phyloP scores from a whole-genome alignment of 2,329 filamentous ascomycete species.

The Nannizziopsis arthrosporioides region DNA sequence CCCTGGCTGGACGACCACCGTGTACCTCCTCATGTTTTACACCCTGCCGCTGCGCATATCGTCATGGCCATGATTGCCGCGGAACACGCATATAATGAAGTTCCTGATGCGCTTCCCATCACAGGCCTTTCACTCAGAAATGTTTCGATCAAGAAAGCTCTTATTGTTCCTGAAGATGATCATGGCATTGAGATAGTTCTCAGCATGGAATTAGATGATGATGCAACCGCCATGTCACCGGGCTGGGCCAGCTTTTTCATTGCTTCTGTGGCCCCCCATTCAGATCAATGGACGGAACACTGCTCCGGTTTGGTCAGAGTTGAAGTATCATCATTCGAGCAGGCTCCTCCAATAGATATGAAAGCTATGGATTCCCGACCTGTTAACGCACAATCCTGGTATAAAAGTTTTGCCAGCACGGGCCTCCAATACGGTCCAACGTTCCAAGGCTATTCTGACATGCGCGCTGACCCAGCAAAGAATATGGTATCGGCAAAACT shows the following conservation, averaged over 20 bases:
- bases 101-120: not conserved
- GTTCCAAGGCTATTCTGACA: slow-evolving; percentile 9
- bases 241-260: slow-evolving; percentile 23
- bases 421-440: slow-evolving; percentile 18
- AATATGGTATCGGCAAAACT: slow-evolving; percentile 13
- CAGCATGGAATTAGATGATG: slow-evolving; percentile 18
- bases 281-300: slow-evolving; percentile 26
- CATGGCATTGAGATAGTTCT: slow-evolving; percentile 24
- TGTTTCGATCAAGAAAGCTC: slow-evolving; percentile 20
- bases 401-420: slow-evolving; percentile 14
- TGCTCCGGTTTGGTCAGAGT: slow-evolving; percentile 24
- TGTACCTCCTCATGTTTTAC: slow-evolving; percentile 26
- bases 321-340: slow-evolving; percentile 11
- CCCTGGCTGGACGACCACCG: slow-evolving; percentile 37
- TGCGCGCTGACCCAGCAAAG: not conserved
- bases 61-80: slow-evolving; percentile 20
- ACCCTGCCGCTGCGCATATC: slow-evolving; percentile 21
- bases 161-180: slow-evolving; percentile 23
- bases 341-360: slow-evolving; percentile 7
- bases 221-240: slow-evolving; percentile 14
- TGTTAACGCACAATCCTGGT: slow-evolving; percentile 3
- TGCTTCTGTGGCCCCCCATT: slow-evolving; percentile 21
- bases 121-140: slow-evolving; percentile 12
- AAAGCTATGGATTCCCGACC: slow-evolving; percentile 3
- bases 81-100: slow-evolving; percentile 2